Base-by-base conservation (phyloP, 2,329 filamentous ascomycete genomes). In the Microcera coccophila region DNA sequence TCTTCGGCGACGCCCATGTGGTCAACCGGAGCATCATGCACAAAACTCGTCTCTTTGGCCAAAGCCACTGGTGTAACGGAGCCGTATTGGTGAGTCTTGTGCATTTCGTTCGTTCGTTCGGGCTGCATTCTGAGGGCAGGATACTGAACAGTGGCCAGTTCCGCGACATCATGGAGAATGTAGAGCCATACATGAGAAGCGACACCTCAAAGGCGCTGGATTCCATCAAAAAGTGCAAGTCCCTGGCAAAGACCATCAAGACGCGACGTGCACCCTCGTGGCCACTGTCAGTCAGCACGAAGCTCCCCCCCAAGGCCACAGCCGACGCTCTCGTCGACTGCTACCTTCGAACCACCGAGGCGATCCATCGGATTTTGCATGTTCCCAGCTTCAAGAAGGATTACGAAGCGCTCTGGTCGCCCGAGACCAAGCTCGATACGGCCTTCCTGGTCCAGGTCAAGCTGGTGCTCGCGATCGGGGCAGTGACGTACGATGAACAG, bases 391-490 rank as follows among this genome's bases (percentile, higher is more conserved):
- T 80, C 34, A 62, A 44, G 19, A 62, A 54, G 5, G 67, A 72
- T 3, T 80, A 78, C 16, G 73, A 78, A 18, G 65, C 67, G 0
- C 49, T 78, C 1, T 83, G 78, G 78, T 28, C 31, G 1, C 49
- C 59, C 1, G 49, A 52, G 0, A 22, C 44, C 0, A 44, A 59
- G 2, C 55, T 64, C 0, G 66, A 72, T 31, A 61, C 59, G 2
- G 62, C 59, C 0, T 82, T 82, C 37, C 45, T 81, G 1, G 68
- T 81, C 12, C 78, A 78, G 35, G 48, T 82, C 3, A 80, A 82
- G 49, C 62, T 84, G 0, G 69, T 82, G 0, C 59, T 83, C 4
- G 77, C 80, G 0, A 71, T 83, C 15, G 81, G 79, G 1, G 70
- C 76, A 1, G 62, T 67, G 2, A 63, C 65, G 0, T 72, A 76